Percentiles rank a stretch among this genome's conserved stretches.
Conservation (phyloP, 2,329 filamentous ascomycete genomes). For the Sclerotinia spermophila region DNA sequence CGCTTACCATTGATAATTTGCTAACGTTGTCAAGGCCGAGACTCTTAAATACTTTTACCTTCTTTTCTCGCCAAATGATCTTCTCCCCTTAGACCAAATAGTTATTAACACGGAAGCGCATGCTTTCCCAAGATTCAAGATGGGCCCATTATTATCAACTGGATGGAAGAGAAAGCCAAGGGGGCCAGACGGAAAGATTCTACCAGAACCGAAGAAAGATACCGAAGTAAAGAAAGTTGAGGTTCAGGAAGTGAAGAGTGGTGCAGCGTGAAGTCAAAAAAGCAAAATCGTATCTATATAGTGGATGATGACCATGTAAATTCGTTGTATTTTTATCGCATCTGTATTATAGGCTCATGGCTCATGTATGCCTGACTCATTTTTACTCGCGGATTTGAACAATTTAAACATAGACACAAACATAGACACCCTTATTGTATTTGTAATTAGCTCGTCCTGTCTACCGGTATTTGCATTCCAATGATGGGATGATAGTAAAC, state of each 20-base stretch:
- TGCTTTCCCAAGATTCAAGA: slow-evolving; percentile 80
- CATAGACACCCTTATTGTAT: background rate
- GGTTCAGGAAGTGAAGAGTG: slow-evolving; percentile 24
- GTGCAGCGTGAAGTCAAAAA: background rate
- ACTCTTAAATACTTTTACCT: slow-evolving; percentile 98
- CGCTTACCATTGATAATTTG: background rate
- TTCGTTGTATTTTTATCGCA: slow-evolving; percentile 18
- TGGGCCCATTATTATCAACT: slow-evolving; percentile 71
- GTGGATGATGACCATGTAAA: slow-evolving; percentile 13
- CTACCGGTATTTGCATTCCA: background rate
- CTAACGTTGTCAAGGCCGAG: slow-evolving; percentile 63
- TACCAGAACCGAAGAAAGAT: slow-evolving; percentile 28
- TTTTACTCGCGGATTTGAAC: background rate
- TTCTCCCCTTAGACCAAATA: slow-evolving; percentile 79
- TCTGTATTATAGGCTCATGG: slow-evolving; percentile 6
- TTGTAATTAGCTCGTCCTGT: background rate
- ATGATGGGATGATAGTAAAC: background rate
- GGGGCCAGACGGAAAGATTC: slow-evolving; percentile 38
- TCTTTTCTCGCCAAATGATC: slow-evolving; percentile 78
- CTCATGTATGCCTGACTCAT: background rate
- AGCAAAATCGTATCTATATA: slow-evolving; percentile 23
- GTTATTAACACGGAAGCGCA: slow-evolving; percentile 98
- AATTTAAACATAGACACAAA: background rate
- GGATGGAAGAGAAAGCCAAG: slow-evolving; percentile 74
- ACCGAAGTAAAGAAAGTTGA: slow-evolving; percentile 19